Base-by-base conservation (phyloP, 1,284 basidiomycete species). In the Sanghuangporus sanghuang region DNA sequence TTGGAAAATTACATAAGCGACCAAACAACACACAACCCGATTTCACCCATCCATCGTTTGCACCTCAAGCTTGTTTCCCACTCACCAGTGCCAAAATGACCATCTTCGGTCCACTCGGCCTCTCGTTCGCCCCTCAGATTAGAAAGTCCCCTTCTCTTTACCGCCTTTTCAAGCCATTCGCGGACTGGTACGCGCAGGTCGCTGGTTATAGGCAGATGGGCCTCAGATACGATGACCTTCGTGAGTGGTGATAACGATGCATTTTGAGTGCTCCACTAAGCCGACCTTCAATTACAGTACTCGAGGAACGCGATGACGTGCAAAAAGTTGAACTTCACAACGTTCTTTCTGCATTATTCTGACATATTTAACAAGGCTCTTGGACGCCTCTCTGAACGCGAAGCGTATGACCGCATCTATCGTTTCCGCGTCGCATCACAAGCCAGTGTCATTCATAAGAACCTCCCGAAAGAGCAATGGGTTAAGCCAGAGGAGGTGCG, bases 161-260 rank as follows among this genome's bases (percentile, higher is more conserved):
- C 72, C 81, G 79, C 64, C 80, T 84, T 77, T 70, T 97, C 69
- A 87, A 86, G 70, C 95, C 95, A 63, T 68, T 98, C 66, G 92
- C 95, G 12, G 82, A 85, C 71, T 91, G 90, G 81, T 98, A 97
- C 75, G 90, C 89, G 69, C 77, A 90, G 73, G 78, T 88, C 61
- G 79, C 90, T 50, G 95, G 96, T 52, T 93, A 96, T 83, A 86
- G 96, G 71, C 84, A 90, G 76, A 83, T 93, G 75, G 96, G 96
- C 70, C 86, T 98, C 76, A 89, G 86, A 73, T 97, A 97, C 77
- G 96, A 99, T 75, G 96, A 99, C 83, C 85, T 99, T 71, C 79
- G 90, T 93, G 70, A 74, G 91, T 80, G 21, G 18, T 11, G 5
- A 52, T 9, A 11, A n/a, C 49, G 67, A 40, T 71, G 49, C 40